These are phyloP conservation scores for Daldinia grandis DNA, from an alignment of 495 filamentous ascomycete genomes.

Conservation along the genomic window DNA sequence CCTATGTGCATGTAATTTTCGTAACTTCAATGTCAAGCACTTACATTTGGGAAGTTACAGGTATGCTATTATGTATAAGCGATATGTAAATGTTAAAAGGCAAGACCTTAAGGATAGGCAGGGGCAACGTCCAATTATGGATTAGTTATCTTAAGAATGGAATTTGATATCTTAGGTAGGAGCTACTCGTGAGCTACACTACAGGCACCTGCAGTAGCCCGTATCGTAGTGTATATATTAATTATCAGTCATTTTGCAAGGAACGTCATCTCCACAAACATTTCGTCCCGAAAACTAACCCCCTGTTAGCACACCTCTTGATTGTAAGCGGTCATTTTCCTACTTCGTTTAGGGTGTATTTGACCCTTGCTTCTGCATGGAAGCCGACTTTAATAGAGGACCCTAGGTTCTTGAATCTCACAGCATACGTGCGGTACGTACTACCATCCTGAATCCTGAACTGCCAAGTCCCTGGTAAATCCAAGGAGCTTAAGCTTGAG, in stretches of 20 bases:
- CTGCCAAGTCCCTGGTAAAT: slow-evolving; percentile 20
- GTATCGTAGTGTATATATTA: slow-evolving; percentile 14
- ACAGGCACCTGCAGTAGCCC: slow-evolving; percentile 37
- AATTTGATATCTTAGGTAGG: neutral
- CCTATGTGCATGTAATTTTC: too few species aligned
- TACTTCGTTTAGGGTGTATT: slow-evolving; percentile 18
- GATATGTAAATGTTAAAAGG: neutral
- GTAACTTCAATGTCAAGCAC: neutral
- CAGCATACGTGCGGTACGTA: slow-evolving; percentile 6
- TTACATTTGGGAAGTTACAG: neutral
- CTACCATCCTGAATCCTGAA: slow-evolving; percentile 34
- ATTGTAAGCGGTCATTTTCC: slow-evolving; percentile 16
- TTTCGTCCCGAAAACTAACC: slow-evolving; percentile 21
- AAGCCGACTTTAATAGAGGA: slow-evolving; percentile 21
- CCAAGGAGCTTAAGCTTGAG: slow-evolving; percentile 20
- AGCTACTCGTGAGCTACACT: slow-evolving; percentile 23
- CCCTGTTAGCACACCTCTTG: slow-evolving; percentile 24
- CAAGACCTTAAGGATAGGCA: slow-evolving; percentile 4
- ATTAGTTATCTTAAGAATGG: neutral
- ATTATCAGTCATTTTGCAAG: slow-evolving; percentile 23
- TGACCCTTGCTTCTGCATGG: slow-evolving; percentile 34
- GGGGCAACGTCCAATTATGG: neutral
- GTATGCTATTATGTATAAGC: neutral
- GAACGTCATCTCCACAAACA: slow-evolving; percentile 29
- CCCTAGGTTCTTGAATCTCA: slow-evolving; percentile 27